These are phyloP conservation scores for Brassica rapa DNA, from an alignment of 345 rosid genomes.

Conservation along the genomic window DNA sequence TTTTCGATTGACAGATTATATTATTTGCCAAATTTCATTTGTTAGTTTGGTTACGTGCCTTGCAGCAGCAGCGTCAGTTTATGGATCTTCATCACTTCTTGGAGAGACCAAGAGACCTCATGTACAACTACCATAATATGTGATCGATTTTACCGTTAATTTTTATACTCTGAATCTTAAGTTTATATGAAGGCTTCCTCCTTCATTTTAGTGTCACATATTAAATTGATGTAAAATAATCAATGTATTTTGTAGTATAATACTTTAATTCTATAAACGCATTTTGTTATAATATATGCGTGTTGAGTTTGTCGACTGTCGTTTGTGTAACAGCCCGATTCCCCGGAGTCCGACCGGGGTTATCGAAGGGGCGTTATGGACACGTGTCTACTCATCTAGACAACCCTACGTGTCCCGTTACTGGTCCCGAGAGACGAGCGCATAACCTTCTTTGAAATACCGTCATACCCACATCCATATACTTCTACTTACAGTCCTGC, in stretches of 20 bases:
- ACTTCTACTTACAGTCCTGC: no score
- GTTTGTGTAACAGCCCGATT: no score
- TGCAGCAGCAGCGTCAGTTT: constrained; percentile 36
- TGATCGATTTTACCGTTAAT: neutral
- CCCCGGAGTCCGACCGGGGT: no score
- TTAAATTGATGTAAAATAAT: constrained; percentile 4
- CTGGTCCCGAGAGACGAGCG: no score
- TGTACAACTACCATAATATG: constrained; percentile 32
- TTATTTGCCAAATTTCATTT: constrained; percentile 15
- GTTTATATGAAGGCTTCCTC: neutral
- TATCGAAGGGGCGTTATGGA: no score
- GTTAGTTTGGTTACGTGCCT: constrained; percentile 7
- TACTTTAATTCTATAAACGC: neutral
- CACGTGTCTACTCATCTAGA: no score
- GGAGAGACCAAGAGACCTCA: constrained; percentile 28
- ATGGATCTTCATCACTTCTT: constrained; percentile 23
- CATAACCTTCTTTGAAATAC: no score
- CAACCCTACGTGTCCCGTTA: no score
- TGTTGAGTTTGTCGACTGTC: neutral
- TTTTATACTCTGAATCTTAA: constrained; percentile 12
- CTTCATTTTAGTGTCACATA: constrained; percentile 1
- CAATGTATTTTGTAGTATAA: neutral
- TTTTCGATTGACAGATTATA: neutral
- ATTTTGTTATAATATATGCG: neutral
- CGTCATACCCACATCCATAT: no score